Percentiles rank a stretch among this genome's conserved stretches.
These are phyloP conservation scores for Lolium rigidum DNA, from an alignment of 176 grass and related monocot genomes.

Conservation along the genomic window DNA sequence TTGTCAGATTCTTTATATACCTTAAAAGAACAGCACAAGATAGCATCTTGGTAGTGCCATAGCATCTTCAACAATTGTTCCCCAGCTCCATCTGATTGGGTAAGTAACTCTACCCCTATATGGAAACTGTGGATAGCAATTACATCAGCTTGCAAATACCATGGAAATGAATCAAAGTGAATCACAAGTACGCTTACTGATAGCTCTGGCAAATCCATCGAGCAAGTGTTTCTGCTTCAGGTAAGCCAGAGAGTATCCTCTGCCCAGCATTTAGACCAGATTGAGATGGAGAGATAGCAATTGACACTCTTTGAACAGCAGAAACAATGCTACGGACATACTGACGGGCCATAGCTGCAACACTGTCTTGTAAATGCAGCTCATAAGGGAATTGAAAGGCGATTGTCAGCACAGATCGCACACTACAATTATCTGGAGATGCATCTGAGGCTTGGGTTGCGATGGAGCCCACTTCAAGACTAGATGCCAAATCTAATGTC, in stretches of 20 bases:
- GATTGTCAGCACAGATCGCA: constrained; percentile 89
- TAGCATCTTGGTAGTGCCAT: constrained; percentile 94
- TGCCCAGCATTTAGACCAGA: constrained; percentile 54
- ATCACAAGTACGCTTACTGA: constrained; percentile 56
- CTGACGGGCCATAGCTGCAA: constrained; percentile 86
- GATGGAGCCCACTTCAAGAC: constrained; percentile 74
- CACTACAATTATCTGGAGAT: constrained; percentile 59
- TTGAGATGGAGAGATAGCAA: constrained; percentile 78
- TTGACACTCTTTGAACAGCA: constrained; percentile 90
- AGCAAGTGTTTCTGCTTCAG: constrained; percentile 79
- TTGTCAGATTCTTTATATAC: constrained; percentile 29
- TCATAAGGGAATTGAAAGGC: constrained; percentile 97
- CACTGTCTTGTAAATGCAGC: constrained; percentile 80
- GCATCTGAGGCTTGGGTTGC: constrained; percentile 53
- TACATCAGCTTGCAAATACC: constrained; percentile 32
- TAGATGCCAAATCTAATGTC: constrained; percentile 92
- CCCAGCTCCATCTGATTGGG: constrained; percentile 57
- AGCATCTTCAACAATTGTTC: constrained; percentile 84
- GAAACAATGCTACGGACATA: constrained; percentile 91
- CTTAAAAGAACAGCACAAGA: constrained; percentile 95
- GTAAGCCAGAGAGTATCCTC: constrained; percentile 63
- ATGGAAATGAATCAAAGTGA: constrained; percentile 30
- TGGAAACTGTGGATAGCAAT: constrained; percentile 58
- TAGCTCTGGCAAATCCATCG: constrained; percentile 93
- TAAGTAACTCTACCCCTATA: constrained; percentile 80